These are phyloP conservation scores for Metschnikowia kunwiensis DNA, from an alignment of 805 yeast genomes.

Conservation along the genomic window DNA sequence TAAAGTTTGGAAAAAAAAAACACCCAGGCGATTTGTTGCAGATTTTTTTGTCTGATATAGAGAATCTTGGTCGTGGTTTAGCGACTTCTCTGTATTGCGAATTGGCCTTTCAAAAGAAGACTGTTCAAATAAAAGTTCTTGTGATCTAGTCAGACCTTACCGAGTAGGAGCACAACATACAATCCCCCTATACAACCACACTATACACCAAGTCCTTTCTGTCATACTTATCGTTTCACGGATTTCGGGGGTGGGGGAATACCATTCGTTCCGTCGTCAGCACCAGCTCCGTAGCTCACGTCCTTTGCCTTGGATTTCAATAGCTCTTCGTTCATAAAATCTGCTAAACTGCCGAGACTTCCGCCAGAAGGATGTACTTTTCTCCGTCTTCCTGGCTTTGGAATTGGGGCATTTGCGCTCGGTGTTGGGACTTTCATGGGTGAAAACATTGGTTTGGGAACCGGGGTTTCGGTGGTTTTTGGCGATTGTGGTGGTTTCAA, in stretches of 20 bases:
- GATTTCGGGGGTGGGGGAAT: slow-evolving; percentile 25
- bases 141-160: no score
- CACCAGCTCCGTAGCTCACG: slow-evolving; percentile 10
- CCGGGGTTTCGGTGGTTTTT: neutral
- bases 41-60: no score
- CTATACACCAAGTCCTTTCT: no score
- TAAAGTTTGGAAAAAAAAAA: no score
- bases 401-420: slow-evolving; percentile 13
- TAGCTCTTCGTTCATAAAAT: slow-evolving; percentile 44
- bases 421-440: slow-evolving; percentile 4
- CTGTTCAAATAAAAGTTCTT: no score
- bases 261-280: neutral
- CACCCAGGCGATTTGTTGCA: no score
- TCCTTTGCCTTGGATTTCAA: slow-evolving; percentile 39
- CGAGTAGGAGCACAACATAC: no score
- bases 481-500: neutral
- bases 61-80: no score
- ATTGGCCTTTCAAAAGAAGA: no score
- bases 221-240: neutral
- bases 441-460: slow-evolving; percentile 6
- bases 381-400: slow-evolving; percentile 25
- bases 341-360: slow-evolving; percentile 29
- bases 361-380: slow-evolving; percentile 22
- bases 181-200: no score
- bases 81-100: no score